Percentiles rank a stretch among this genome's conserved stretches.
These are phyloP conservation scores for Beauveria asiatica DNA, from an alignment of 2,329 filamentous ascomycete species.

Conservation along the genomic window DNA sequence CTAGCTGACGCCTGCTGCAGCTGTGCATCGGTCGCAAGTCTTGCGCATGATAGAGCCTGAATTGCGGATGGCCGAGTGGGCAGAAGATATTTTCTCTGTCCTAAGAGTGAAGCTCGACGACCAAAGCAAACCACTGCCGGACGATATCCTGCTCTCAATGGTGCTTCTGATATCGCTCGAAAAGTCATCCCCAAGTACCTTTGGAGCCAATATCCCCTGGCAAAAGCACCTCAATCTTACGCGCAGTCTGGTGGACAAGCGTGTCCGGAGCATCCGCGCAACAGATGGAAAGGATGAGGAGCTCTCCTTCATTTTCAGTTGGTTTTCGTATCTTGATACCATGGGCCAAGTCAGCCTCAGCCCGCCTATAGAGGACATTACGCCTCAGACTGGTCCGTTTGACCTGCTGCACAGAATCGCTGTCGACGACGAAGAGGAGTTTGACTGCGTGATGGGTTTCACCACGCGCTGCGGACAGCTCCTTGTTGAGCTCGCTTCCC, in stretches of 20 bases:
- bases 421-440: constrained; percentile 42
- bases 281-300: constrained; percentile 46
- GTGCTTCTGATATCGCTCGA: constrained; percentile 81
- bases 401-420: background rate
- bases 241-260: constrained; percentile 62
- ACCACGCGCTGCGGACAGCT: constrained; percentile 63
- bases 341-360: constrained; percentile 63
- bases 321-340: constrained; percentile 79
- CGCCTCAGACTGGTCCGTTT: background rate
- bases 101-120: constrained; percentile 59
- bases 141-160: constrained; percentile 67
- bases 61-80: constrained; percentile 72
- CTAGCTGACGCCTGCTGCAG: constrained; percentile 24
- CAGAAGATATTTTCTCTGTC: constrained; percentile 67
- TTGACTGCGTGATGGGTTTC: constrained; percentile 66
- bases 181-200: constrained; percentile 73
- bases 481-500: constrained; percentile 40
- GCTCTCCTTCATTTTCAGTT: constrained; percentile 67
- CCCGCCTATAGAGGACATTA: constrained; percentile 14
- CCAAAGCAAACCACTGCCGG: constrained; percentile 54
- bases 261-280: constrained; percentile 32
- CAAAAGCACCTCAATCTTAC: constrained; percentile 70
- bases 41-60: constrained; percentile 65
- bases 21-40: constrained; percentile 71
- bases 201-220: constrained; percentile 75